Evolutionary conservation across 2,329 filamentous ascomycete species (phyloP).

Genomic region (Ceratocystis colombiana): DNA sequence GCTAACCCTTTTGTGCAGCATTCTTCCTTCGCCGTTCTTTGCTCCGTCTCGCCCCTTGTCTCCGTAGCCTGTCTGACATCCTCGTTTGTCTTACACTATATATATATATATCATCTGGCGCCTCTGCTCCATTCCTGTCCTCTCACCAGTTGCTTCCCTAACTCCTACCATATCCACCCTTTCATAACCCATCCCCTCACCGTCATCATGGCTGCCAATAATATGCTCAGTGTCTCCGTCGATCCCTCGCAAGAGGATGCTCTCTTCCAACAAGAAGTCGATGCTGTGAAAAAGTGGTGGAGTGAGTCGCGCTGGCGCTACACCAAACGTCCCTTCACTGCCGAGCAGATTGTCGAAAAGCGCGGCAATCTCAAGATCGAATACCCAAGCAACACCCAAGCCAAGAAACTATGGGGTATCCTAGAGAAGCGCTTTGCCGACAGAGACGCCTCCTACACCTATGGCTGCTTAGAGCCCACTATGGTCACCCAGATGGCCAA

Average conservation of each 20-base stretch:
- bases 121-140: not conserved
- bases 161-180: not conserved
- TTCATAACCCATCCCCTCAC: constrained; percentile 16
- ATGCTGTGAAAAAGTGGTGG: constrained; percentile 91
- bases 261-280: constrained; percentile 72
- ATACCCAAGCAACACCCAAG: constrained; percentile 78
- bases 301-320: constrained; percentile 79
- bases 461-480: constrained; percentile 92
- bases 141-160: not conserved
- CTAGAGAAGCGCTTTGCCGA: constrained; percentile 81
- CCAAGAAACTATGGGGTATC: constrained; percentile 91
- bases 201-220: constrained; percentile 48
- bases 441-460: constrained; percentile 70
- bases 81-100: constrained; percentile 1
- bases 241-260: constrained; percentile 51
- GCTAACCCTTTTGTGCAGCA: not conserved
- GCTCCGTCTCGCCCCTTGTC: not conserved
- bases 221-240: constrained; percentile 50
- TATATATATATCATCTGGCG: not conserved
- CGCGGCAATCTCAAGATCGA: constrained; percentile 81
- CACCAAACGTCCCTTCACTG: constrained; percentile 86
- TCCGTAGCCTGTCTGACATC: not conserved
- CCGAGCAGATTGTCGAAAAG: constrained; percentile 95
- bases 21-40: not conserved
- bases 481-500: constrained; percentile 99